Conservation (phyloP, 1,284 basidiomycete species). For the Cutaneotrichosporon curvatum region DNA sequence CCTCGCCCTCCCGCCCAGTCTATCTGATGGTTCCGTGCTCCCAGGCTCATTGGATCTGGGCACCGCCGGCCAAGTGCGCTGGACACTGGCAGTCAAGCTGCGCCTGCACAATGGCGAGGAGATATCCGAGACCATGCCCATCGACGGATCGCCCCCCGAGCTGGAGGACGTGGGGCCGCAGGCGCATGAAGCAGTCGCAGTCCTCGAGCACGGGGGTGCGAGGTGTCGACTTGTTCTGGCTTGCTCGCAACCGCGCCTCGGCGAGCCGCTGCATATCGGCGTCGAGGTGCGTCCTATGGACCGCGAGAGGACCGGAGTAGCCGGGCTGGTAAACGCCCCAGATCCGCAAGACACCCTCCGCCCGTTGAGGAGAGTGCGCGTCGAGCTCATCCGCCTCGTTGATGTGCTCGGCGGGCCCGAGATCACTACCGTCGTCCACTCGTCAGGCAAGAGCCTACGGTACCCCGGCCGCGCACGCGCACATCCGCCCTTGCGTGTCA, state of each 20-base stretch:
- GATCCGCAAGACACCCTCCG: conserved; percentile 31
- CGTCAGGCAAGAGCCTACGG: conserved; percentile 42
- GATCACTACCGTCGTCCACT: conserved; percentile 20
- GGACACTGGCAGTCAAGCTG: conserved; percentile 26
- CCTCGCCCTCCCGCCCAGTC: conserved; percentile 25
- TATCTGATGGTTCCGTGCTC: conserved; percentile 14
- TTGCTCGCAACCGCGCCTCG: conserved; percentile 26
- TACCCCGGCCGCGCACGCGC: conserved; percentile 31
- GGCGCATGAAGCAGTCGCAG: conserved; percentile 21
- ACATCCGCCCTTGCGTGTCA: conserved; percentile 37
- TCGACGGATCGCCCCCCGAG: conserved; percentile 38
- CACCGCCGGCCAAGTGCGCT: conserved; percentile 23
- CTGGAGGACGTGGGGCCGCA: neutral
- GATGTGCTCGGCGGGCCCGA: conserved; percentile 12
- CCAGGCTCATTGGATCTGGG: conserved; percentile 39
- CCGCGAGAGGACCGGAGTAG: conserved; percentile 26
- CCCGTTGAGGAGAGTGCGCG: conserved; percentile 34
- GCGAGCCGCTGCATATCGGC: conserved; percentile 30
- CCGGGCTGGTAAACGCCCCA: conserved; percentile 25
- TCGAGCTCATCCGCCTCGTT: conserved; percentile 36
- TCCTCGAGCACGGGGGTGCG: conserved; percentile 29
- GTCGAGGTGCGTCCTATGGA: conserved; percentile 34
- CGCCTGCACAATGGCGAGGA: conserved; percentile 19
- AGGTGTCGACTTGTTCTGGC: conserved; percentile 29
- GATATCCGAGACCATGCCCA: conserved; percentile 19